phyloP scores from a whole-genome alignment of 768 basidiomycete species.

The Leccinum sublutescens region DNA sequence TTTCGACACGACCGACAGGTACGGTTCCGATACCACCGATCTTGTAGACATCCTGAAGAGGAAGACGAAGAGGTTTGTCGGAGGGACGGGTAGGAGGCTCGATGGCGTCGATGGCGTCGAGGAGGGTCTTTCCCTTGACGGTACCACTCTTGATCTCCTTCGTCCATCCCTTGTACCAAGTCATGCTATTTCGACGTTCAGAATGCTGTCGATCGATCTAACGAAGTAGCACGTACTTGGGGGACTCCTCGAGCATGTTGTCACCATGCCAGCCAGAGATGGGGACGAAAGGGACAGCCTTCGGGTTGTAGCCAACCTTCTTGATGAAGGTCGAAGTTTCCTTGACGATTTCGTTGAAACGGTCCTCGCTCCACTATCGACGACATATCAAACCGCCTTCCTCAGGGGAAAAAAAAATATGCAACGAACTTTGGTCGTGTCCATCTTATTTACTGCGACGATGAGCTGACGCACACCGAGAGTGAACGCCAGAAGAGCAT shows the following conservation, averaged over 20 bases:
- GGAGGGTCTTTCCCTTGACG: slow-evolving; percentile 97
- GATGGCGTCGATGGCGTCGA: slow-evolving; percentile 99
- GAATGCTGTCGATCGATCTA: slow-evolving; percentile 5
- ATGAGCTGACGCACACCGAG: slow-evolving; percentile 99
- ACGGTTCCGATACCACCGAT: slow-evolving; percentile 99
- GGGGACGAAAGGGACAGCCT: slow-evolving; percentile 96
- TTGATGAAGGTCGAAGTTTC: slow-evolving; percentile 98
- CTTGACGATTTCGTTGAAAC: slow-evolving; percentile 99
- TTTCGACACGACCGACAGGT: slow-evolving; percentile 99
- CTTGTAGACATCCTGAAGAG: slow-evolving; percentile 99
- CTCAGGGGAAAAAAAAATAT: neutral
- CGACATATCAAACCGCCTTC: slow-evolving; percentile 2
- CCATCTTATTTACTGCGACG: slow-evolving; percentile 99
- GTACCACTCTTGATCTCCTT: slow-evolving; percentile 93
- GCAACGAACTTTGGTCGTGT: slow-evolving; percentile 84
- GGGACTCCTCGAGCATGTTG: slow-evolving; percentile 99
- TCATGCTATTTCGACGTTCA: slow-evolving; percentile 62
- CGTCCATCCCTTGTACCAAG: slow-evolving; percentile 99
- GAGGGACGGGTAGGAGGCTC: slow-evolving; percentile 95
- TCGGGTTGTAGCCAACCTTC: slow-evolving; percentile 99
- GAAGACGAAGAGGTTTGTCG: slow-evolving; percentile 99
- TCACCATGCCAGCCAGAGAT: slow-evolving; percentile 99
- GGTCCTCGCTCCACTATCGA: slow-evolving; percentile 93
- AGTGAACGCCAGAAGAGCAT: slow-evolving; percentile 99
- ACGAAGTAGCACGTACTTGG: slow-evolving; percentile 59